Evolutionary conservation across 2,329 filamentous ascomycete genomes (phyloP).

Genomic region (Calcarisporium arbuscula): DNA sequence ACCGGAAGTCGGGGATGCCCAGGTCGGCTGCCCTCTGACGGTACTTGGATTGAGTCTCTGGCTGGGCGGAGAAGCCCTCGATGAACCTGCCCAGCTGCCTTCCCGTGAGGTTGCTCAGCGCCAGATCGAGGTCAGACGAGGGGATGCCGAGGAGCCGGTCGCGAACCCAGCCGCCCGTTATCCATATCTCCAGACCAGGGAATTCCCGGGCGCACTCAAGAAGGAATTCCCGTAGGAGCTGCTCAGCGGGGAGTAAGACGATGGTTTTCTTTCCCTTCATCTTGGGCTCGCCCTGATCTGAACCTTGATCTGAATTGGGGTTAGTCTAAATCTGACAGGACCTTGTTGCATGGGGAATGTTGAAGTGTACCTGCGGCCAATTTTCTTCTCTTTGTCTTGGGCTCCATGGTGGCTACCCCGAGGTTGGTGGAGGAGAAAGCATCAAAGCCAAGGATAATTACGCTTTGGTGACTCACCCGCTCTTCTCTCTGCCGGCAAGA

Average conservation of each 20-base stretch:
- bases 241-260: conserved; percentile 8
- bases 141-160: conserved; percentile 12
- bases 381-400: neutral
- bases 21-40: conserved; percentile 4
- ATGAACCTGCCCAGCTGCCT: conserved; percentile 9
- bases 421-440: too few species aligned
- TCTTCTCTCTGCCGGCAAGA: too few species aligned
- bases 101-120: conserved; percentile 10
- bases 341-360: neutral
- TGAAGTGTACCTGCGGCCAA: neutral
- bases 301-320: too few species aligned
- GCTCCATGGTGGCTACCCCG: neutral
- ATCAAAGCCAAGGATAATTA: too few species aligned
- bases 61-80: conserved; percentile 3
- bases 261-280: neutral
- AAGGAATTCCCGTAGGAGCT: conserved; percentile 9
- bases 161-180: conserved; percentile 14
- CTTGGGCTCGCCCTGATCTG: neutral
- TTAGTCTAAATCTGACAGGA: too few species aligned
- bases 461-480: too few species aligned
- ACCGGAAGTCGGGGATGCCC: conserved; percentile 4
- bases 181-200: conserved; percentile 11
- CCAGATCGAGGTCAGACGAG: conserved; percentile 12
- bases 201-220: conserved; percentile 9
- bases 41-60: neutral